These are phyloP conservation scores for Cucurbita ficifolia DNA, from an alignment of 306 rosid genomes.

Conservation along the genomic window DNA sequence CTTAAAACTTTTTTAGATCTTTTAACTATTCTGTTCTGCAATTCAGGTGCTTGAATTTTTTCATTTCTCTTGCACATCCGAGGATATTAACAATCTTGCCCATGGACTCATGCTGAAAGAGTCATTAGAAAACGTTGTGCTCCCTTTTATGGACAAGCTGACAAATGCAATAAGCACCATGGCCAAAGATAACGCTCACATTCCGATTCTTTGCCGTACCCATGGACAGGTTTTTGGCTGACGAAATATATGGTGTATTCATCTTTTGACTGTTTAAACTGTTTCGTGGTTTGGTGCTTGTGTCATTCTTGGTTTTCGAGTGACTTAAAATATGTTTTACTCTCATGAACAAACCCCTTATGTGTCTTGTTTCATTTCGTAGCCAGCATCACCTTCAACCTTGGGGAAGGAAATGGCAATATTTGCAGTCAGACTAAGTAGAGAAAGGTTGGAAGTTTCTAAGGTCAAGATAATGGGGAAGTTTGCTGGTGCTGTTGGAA, in stretches of 20 bases:
- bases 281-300: background rate
- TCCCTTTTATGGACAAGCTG: constrained; percentile 56
- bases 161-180: constrained; percentile 36
- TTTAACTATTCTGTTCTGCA: background rate
- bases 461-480: constrained; percentile 67
- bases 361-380: constrained; percentile 1
- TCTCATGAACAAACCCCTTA: constrained; percentile 2
- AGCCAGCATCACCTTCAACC: constrained; percentile 94
- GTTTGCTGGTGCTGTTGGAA: constrained; percentile 95
- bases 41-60: constrained; percentile 78
- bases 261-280: background rate
- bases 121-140: constrained; percentile 39
- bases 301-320: background rate
- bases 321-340: background rate
- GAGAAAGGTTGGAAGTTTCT: constrained; percentile 51
- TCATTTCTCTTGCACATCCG: constrained; percentile 86
- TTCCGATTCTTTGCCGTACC: constrained; percentile 78
- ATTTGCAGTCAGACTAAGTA: constrained; percentile 66
- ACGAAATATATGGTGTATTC: background rate
- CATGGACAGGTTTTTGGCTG: constrained; percentile 64
- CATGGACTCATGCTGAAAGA: constrained; percentile 83
- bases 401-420: constrained; percentile 94
- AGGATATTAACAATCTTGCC: constrained; percentile 81
- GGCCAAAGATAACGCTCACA: constrained; percentile 56
- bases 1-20: background rate